Evolutionary conservation across 805 yeast species (phyloP).

Genomic region (Maudiozyma saulgeensis): DNA sequence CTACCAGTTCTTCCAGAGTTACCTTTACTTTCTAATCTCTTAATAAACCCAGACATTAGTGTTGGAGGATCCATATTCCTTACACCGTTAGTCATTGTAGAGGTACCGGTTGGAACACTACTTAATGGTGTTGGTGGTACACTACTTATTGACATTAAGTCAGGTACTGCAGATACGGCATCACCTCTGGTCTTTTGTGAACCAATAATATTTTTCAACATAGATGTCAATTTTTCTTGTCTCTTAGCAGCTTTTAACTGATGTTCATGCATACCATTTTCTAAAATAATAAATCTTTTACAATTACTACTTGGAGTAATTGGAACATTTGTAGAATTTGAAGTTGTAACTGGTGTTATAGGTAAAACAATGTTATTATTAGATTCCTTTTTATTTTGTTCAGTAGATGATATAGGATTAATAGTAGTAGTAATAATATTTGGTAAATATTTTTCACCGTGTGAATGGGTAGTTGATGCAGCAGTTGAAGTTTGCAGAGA

Average conservation of each 20-base stretch:
- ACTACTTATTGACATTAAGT: constrained; percentile 35
- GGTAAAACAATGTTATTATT: too few species aligned
- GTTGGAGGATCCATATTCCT: constrained; percentile 49
- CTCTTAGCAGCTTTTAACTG: constrained; percentile 64
- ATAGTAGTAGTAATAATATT: not conserved
- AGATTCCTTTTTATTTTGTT: not conserved
- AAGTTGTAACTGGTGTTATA: not conserved
- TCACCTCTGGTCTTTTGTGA: constrained; percentile 61
- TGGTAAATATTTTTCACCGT: not conserved
- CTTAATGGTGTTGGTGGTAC: not conserved
- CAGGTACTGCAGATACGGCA: constrained; percentile 68
- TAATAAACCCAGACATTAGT: constrained; percentile 54
- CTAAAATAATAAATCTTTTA: constrained; percentile 43
- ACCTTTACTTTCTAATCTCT: constrained; percentile 35
- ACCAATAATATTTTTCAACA: constrained; percentile 70
- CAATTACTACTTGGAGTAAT: not conserved
- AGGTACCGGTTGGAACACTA: not conserved
- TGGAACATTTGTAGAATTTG: not conserved
- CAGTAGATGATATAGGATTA: not conserved
- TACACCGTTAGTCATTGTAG: not conserved
- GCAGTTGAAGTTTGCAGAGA: not conserved
- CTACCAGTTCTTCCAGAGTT: not conserved
- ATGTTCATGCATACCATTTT: constrained; percentile 75
- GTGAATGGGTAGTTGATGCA: not conserved
- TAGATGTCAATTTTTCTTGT: constrained; percentile 64